Evolutionary conservation across 306 rosid species (phyloP).

Genomic region (Quercus robur): DNA sequence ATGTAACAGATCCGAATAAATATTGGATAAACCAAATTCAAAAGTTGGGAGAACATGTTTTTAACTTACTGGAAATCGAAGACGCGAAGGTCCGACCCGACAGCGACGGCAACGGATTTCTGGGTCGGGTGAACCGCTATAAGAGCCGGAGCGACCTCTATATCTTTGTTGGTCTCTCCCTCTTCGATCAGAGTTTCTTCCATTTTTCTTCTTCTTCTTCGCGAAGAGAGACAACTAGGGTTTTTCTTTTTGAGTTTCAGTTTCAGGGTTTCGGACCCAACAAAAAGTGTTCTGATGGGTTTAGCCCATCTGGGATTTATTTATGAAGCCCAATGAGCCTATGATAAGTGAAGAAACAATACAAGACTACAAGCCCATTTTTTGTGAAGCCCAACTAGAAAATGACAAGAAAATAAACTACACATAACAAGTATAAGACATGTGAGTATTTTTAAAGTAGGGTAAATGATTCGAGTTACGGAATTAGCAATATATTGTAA

Average conservation of each 20-base stretch:
- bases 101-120: constrained; percentile 60
- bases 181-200: constrained; percentile 42
- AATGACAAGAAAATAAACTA: too few species aligned
- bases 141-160: constrained; percentile 79
- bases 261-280: constrained; percentile 2
- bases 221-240: neutral
- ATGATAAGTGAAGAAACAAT: too few species aligned
- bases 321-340: too few species aligned
- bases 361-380: too few species aligned
- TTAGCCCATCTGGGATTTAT: too few species aligned
- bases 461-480: too few species aligned
- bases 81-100: constrained; percentile 81
- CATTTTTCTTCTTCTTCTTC: constrained; percentile 7
- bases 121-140: constrained; percentile 70
- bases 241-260: constrained; percentile 31
- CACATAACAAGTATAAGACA: too few species aligned
- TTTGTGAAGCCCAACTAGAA: too few species aligned
- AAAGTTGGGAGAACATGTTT: neutral
- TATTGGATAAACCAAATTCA: neutral
- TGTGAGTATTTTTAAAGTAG: too few species aligned
- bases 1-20: neutral
- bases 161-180: constrained; percentile 51
- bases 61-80: constrained; percentile 63
- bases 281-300: too few species aligned
- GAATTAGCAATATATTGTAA: too few species aligned